phyloP scores from a whole-genome alignment of 1,139 yeast species.

The Nakaseomyces glabratus region DNA sequence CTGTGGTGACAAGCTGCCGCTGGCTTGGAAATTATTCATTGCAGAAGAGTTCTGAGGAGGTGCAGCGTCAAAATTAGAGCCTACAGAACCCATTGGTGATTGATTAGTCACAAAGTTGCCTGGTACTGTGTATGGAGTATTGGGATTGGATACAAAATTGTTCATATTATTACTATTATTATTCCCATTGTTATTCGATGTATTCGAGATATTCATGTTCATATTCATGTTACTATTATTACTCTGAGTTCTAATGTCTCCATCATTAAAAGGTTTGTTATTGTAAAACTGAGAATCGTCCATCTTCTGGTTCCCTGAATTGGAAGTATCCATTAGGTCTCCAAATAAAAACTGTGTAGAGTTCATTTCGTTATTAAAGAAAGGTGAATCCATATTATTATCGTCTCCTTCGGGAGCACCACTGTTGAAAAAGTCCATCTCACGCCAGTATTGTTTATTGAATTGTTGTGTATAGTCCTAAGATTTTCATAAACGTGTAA shows the following conservation, averaged over 20 bases:
- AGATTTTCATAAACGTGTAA: no score
- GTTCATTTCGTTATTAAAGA: constrained; percentile 5
- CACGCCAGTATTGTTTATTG: no score
- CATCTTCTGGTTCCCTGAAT: no score
- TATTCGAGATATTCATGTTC: background rate
- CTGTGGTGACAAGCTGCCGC: constrained; percentile 24
- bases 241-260: background rate
- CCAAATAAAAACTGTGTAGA: background rate
- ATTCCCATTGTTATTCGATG: background rate
- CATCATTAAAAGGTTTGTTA: background rate
- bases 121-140: constrained; percentile 1
- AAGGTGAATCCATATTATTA: constrained; percentile 5
- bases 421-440: constrained; percentile 3
- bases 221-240: background rate
- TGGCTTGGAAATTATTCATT: constrained; percentile 1
- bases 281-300: constrained; percentile 4
- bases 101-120: constrained; percentile 6
- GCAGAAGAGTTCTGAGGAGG: background rate
- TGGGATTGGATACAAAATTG: no score
- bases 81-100: constrained; percentile 6
- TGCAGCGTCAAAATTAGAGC: constrained; percentile 1
- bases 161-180: background rate
- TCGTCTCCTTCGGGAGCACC: constrained; percentile 1
- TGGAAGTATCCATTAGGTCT: background rate
- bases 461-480: no score